phyloP scores from a whole-genome alignment of 2,329 filamentous ascomycete genomes.

The Aspergillus intermedius region DNA sequence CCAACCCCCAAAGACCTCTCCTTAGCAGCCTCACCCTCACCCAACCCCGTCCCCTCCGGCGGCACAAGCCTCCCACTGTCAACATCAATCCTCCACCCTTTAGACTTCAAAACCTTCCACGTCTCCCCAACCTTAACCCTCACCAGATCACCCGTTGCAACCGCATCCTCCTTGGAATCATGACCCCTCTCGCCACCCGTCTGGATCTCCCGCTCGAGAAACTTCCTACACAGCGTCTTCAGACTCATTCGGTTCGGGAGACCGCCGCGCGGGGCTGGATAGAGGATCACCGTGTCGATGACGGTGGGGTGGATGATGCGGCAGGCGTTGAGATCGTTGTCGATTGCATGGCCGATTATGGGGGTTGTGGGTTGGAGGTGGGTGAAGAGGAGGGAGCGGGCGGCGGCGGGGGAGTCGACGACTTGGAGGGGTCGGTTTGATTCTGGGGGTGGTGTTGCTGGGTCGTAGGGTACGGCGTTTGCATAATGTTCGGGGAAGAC shows the following conservation, averaged over 20 bases:
- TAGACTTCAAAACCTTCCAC: slow-evolving; percentile 60
- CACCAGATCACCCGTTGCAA: slow-evolving; percentile 81
- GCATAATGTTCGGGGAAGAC: slow-evolving; percentile 72
- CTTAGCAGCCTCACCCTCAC: slow-evolving; percentile 3
- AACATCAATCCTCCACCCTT: slow-evolving; percentile 57
- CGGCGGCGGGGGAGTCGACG: slow-evolving; percentile 66
- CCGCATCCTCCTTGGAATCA: slow-evolving; percentile 86
- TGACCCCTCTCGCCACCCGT: slow-evolving; percentile 62
- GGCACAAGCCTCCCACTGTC: slow-evolving; percentile 40
- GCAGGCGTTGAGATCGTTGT: slow-evolving; percentile 86
- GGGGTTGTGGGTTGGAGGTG: slow-evolving; percentile 71
- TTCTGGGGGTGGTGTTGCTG: slow-evolving; percentile 20
- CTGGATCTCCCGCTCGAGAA: slow-evolving; percentile 73
- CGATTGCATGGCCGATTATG: slow-evolving; percentile 84
- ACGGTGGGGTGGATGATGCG: slow-evolving; percentile 79
- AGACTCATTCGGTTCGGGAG: slow-evolving; percentile 72
- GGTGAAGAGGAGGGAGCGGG: slow-evolving; percentile 69
- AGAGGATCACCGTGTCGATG: slow-evolving; percentile 80
- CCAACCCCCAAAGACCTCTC: slow-evolving; percentile 13
- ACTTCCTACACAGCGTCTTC: slow-evolving; percentile 63
- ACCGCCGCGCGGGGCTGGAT: slow-evolving; percentile 69
- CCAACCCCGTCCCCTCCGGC: slow-evolving; percentile 16
- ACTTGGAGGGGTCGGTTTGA: slow-evolving; percentile 55
- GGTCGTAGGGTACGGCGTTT: slow-evolving; percentile 54
- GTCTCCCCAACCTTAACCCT: slow-evolving; percentile 61